Percentiles rank a stretch among this genome's conserved stretches.
These are phyloP conservation scores for Meripilus lineatus DNA, from an alignment of 1,284 basidiomycete genomes.

Conservation along the genomic window DNA sequence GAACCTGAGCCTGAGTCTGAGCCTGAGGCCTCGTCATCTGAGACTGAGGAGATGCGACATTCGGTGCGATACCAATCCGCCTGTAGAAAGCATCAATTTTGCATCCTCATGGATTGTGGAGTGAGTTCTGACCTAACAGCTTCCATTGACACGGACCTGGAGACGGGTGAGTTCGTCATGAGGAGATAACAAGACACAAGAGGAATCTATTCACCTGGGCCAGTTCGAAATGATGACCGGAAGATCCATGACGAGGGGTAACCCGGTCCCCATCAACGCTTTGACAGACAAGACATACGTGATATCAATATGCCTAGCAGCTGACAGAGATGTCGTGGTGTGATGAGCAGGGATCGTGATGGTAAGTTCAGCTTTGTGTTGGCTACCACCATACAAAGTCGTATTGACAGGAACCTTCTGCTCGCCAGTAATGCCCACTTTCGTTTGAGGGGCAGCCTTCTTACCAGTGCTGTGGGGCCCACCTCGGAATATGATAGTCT, in stretches of 20 bases:
- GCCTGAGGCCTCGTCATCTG: conserved; percentile 5
- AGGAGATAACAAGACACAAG: conserved; percentile 7
- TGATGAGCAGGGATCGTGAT: conserved; percentile 67
- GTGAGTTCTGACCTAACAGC: conserved; percentile 47
- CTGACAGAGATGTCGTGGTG: conserved; percentile 70
- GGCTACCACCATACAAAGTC: conserved; percentile 63
- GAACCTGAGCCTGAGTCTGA: conserved; percentile 8
- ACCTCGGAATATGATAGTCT: conserved; percentile 64
- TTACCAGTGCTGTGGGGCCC: conserved; percentile 50
- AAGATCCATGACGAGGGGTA: conserved; percentile 64
- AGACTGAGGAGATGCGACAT: conserved; percentile 38
- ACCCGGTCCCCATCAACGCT: conserved; percentile 67
- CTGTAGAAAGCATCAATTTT: conserved; percentile 27
- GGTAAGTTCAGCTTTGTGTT: conserved; percentile 65
- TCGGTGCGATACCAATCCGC: conserved; percentile 67
- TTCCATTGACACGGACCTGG: conserved; percentile 58
- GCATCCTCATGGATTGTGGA: background rate
- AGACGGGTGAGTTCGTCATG: background rate
- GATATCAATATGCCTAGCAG: conserved; percentile 78
- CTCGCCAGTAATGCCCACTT: conserved; percentile 50
- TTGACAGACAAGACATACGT: conserved; percentile 73
- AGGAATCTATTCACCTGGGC: conserved; percentile 52
- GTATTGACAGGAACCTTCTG: conserved; percentile 68
- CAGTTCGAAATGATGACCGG: conserved; percentile 78
- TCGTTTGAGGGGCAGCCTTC: conserved; percentile 53